phyloP scores from a whole-genome alignment of 768 basidiomycete species.

The Tulasnella sp. region DNA sequence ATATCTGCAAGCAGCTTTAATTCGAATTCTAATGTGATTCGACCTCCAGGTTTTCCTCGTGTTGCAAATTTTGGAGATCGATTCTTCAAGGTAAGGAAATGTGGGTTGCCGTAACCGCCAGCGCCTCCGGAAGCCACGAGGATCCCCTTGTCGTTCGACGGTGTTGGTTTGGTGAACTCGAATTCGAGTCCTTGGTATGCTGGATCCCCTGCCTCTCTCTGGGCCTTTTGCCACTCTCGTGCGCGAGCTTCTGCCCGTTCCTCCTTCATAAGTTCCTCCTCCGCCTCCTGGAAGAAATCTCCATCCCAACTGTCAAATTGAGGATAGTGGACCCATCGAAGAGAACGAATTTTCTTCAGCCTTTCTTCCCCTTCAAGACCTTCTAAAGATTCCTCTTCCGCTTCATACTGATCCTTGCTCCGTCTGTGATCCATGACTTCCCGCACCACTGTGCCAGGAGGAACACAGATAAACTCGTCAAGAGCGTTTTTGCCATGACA shows the following conservation, averaged over 20 bases:
- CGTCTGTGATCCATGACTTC: slow-evolving; percentile 60
- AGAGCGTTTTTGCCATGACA: slow-evolving; percentile 64
- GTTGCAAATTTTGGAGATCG: slow-evolving; percentile 83
- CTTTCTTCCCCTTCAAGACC: slow-evolving; percentile 37
- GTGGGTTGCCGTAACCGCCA: slow-evolving; percentile 82
- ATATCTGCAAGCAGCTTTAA: slow-evolving; percentile 90
- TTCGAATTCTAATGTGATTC: slow-evolving; percentile 72
- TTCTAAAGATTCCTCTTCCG: slow-evolving; percentile 42
- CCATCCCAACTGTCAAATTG: slow-evolving; percentile 44
- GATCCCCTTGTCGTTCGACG: slow-evolving; percentile 32
- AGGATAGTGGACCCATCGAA: slow-evolving; percentile 75
- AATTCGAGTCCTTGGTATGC: slow-evolving; percentile 21
- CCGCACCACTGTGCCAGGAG: slow-evolving; percentile 78
- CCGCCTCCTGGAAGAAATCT: slow-evolving; percentile 60
- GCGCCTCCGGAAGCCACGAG: slow-evolving; percentile 63
- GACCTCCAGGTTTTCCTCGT: slow-evolving; percentile 60
- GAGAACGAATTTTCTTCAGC: slow-evolving; percentile 46
- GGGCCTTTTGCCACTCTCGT: slow-evolving; percentile 51
- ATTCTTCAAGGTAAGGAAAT: slow-evolving; percentile 53
- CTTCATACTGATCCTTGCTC: slow-evolving; percentile 56
- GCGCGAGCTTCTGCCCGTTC: slow-evolving; percentile 43
- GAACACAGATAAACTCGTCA: slow-evolving; percentile 67
- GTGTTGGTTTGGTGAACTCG: slow-evolving; percentile 17
- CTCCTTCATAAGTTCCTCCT: slow-evolving; percentile 42
- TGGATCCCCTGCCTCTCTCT: slow-evolving; percentile 28